Conservation (phyloP, 1,284 basidiomycete species). For the Malassezia dermatis region DNA sequence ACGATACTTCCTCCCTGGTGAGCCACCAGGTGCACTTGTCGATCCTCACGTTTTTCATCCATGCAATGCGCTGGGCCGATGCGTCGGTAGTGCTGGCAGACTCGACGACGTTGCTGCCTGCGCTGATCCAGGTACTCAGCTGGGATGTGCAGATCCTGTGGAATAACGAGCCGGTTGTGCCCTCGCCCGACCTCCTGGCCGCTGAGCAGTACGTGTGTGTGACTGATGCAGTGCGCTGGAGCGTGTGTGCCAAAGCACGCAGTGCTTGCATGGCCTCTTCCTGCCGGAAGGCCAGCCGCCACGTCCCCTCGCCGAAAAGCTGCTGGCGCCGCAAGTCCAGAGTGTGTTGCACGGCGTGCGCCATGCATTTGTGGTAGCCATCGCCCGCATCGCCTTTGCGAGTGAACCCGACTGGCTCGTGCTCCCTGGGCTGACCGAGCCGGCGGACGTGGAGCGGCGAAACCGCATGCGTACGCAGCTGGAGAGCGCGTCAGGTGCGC, state of each 20-base stretch:
- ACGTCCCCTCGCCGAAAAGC: conserved; percentile 20
- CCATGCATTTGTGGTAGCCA: conserved; percentile 30
- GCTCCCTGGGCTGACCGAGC: not conserved
- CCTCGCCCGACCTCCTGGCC: not conserved
- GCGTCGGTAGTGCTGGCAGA: conserved; percentile 27
- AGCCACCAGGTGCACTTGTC: conserved; percentile 21
- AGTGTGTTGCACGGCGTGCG: conserved; percentile 36
- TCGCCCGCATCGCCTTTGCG: conserved; percentile 32
- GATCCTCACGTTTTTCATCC: conserved; percentile 22
- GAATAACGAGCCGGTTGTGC: conserved; percentile 10
- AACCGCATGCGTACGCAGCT: conserved; percentile 13
- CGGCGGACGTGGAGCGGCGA: not conserved
- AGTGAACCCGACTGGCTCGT: conserved; percentile 34
- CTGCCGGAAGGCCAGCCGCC: not conserved
- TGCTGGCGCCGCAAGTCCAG: conserved; percentile 27
- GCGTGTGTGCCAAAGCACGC: conserved; percentile 26
- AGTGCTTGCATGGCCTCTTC: conserved; percentile 32
- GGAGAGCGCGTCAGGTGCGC: conserved; percentile 21
- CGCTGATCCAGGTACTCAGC: conserved; percentile 26
- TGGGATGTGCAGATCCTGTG: conserved; percentile 29
- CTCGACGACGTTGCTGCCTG: conserved; percentile 26
- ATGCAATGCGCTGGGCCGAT: conserved; percentile 22
- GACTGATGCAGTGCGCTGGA: conserved; percentile 17
- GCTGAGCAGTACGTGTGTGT: not conserved
- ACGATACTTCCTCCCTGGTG: conserved; percentile 15